These are phyloP conservation scores for Phytophthora sp. DNA, from an alignment of 352 stramenopile genomes.

Conservation along the genomic window DNA sequence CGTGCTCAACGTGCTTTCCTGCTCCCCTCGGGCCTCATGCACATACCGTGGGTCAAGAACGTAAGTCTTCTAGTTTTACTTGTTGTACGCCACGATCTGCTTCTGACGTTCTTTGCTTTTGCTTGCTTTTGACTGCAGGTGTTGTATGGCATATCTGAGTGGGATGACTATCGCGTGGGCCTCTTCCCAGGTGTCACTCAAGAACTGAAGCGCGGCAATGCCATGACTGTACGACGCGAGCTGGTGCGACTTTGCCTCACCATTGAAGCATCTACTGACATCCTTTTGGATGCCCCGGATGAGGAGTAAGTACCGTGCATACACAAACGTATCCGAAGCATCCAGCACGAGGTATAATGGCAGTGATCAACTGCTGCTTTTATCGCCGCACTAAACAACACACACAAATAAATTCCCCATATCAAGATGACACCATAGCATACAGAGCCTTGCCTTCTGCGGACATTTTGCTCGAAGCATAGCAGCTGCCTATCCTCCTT, in stretches of 20 bases:
- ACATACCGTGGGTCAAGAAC: constrained; percentile 86
- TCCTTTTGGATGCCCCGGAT: constrained; percentile 42
- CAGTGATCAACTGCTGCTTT: too few relatives aligned
- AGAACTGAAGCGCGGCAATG: constrained; percentile 68
- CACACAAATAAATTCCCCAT: constrained; percentile 11
- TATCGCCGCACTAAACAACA: constrained; percentile 4
- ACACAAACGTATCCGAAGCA: constrained; percentile 6
- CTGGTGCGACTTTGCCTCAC: constrained; percentile 79
- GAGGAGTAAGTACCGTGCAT: constrained; percentile 28
- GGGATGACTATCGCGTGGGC: constrained; percentile 81
- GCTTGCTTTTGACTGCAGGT: constrained; percentile 36
- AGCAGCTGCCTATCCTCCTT: neutral
- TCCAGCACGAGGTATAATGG: too few relatives aligned
- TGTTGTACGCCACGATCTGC: neutral
- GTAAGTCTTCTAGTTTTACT: constrained; percentile 48
- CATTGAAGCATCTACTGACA: constrained; percentile 80
- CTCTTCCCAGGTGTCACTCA: constrained; percentile 79
- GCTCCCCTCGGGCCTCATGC: constrained; percentile 61
- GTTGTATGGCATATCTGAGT: constrained; percentile 85
- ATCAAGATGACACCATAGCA: constrained; percentile 2
- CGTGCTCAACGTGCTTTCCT: constrained; percentile 85
- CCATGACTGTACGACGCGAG: constrained; percentile 79
- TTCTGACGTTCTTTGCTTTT: constrained; percentile 10
- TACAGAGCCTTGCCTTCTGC: neutral
- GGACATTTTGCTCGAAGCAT: neutral